A percentile compares a stretch with the other conserved stretches of the same genome.
Evolutionary conservation across 202 grass and related monocot species (phyloP).

Genomic region (Zoysia matrella): DNA sequence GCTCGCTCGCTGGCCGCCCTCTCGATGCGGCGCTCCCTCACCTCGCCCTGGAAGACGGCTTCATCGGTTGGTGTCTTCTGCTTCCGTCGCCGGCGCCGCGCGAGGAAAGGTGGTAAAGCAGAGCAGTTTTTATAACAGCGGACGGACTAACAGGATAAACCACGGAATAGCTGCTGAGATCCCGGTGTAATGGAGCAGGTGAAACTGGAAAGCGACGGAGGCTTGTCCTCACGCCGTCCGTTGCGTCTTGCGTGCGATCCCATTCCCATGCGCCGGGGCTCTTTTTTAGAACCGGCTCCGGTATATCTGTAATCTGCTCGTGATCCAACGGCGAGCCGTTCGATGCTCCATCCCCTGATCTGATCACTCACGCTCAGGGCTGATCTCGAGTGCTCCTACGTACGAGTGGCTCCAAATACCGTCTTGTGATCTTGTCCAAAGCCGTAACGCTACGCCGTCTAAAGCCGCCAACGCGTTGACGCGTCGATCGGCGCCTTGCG

Average conservation of each 20-base stretch:
- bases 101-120: not conserved
- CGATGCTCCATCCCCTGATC: not conserved
- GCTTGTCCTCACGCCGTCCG: conserved; percentile 1
- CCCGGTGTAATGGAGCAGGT: conserved; percentile 39
- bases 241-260: conserved; percentile 37
- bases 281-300: not conserved
- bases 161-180: too few relatives aligned
- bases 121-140: conserved; percentile 8
- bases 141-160: too few relatives aligned
- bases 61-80: conserved; percentile 10
- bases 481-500: too few relatives aligned
- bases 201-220: conserved; percentile 25
- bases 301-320: not conserved
- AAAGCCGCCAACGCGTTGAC: not conserved
- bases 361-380: too few relatives aligned
- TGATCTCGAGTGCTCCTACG: too few relatives aligned
- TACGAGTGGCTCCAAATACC: not conserved
- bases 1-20: too few relatives aligned
- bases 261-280: not conserved
- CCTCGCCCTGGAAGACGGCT: conserved; percentile 46
- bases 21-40: not conserved
- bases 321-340: conserved; percentile 28
- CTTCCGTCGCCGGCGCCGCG: not conserved
- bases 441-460: not conserved
- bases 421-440: not conserved